These are phyloP conservation scores for Fraxinus ornus DNA, from an alignment of 305 asterid species.

Conservation along the genomic window DNA sequence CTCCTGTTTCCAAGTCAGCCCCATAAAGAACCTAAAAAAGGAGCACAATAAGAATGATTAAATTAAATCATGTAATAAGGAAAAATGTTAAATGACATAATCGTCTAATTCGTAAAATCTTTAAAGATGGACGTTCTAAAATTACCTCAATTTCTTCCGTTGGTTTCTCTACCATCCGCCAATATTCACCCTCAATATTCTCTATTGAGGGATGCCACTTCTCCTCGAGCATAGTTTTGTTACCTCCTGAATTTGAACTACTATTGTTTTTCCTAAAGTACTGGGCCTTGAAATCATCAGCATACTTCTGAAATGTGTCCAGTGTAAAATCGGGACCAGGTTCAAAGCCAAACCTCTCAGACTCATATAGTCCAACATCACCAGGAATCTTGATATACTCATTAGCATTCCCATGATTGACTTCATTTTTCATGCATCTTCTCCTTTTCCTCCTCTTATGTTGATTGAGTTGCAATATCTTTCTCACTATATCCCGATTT, in stretches of 20 bases:
- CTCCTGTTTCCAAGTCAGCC: slow-evolving; percentile 85
- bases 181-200: slow-evolving; percentile 82
- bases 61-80: slow-evolving; percentile 5
- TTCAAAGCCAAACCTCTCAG: slow-evolving; percentile 76
- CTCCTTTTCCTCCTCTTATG: slow-evolving; percentile 58
- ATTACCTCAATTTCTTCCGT: slow-evolving; percentile 81
- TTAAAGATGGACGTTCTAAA: slow-evolving; percentile 5
- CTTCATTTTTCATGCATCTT: slow-evolving; percentile 47
- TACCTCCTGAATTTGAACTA: slow-evolving; percentile 27
- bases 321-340: slow-evolving; percentile 77
- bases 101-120: not conserved
- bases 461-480: slow-evolving; percentile 44
- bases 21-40: slow-evolving; percentile 75
- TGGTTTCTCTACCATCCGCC: slow-evolving; percentile 90
- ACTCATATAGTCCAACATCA: slow-evolving; percentile 44
- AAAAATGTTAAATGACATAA: slow-evolving; percentile 13
- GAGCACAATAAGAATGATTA: slow-evolving; percentile 5
- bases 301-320: slow-evolving; percentile 66
- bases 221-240: slow-evolving; percentile 33
- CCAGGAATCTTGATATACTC: slow-evolving; percentile 36
- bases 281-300: slow-evolving; percentile 67
- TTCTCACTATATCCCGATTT: slow-evolving; percentile 62
- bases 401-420: slow-evolving; percentile 35
- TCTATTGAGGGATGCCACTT: slow-evolving; percentile 60
- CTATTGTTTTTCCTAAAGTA: slow-evolving; percentile 44